Conservation (phyloP, 2,329 filamentous ascomycete species). For the Epichloe coenophiala region DNA sequence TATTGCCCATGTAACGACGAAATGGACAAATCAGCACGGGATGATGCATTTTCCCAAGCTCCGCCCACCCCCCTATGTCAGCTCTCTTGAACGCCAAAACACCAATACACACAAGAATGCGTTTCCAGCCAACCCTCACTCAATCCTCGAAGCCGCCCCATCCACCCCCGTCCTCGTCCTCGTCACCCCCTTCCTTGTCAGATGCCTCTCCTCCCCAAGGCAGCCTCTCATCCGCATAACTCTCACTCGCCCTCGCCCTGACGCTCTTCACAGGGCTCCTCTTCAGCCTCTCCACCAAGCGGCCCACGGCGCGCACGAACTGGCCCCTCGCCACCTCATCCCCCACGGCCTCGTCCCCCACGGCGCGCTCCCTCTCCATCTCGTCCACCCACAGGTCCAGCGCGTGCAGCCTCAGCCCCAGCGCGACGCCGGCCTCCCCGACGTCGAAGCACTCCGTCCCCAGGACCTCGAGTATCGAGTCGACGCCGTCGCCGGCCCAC, state of each 20-base stretch:
- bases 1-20: not conserved
- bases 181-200: slow-evolving; percentile 26
- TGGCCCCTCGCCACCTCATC: slow-evolving; percentile 19
- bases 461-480: slow-evolving; percentile 16
- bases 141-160: slow-evolving; percentile 60
- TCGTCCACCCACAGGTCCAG: slow-evolving; percentile 90
- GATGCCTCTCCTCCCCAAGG: slow-evolving; percentile 36
- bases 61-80: too few relatives aligned
- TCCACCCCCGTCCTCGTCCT: slow-evolving; percentile 25
- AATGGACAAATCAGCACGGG: not conserved
- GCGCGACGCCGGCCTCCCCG: slow-evolving; percentile 44
- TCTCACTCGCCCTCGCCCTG: slow-evolving; percentile 54
- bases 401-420: slow-evolving; percentile 75
- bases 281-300: slow-evolving; percentile 42
- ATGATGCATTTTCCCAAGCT: not conserved
- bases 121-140: slow-evolving; percentile 37
- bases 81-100: not conserved
- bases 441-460: slow-evolving; percentile 20
- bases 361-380: slow-evolving; percentile 54
- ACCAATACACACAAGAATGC: not conserved
- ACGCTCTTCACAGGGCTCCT: slow-evolving; percentile 57
- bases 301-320: slow-evolving; percentile 40
- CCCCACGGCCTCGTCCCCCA: slow-evolving; percentile 16
- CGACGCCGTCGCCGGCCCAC: slow-evolving; percentile 18
- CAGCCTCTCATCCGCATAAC: slow-evolving; percentile 61